Evolutionary conservation across 73 alveolate genomes (phyloP).

Genomic region (Paramecium tetraurelia): DNA sequence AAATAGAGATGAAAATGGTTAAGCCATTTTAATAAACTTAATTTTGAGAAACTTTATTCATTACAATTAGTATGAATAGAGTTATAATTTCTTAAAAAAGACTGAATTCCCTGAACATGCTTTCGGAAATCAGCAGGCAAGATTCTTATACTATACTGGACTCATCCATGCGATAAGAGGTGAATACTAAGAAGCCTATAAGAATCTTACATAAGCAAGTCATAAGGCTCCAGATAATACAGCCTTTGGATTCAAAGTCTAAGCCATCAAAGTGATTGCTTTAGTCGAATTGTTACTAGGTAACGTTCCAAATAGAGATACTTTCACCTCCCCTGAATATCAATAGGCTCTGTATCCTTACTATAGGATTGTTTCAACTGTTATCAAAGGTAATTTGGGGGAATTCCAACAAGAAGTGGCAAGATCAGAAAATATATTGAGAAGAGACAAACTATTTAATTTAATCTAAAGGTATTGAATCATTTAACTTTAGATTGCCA

Average conservation of each 20-base stretch:
- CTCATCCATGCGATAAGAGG: slow-evolving; percentile 92
- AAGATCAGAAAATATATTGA: slow-evolving; percentile 70
- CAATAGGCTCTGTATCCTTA: slow-evolving; percentile 84
- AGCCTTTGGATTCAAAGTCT: slow-evolving; percentile 90
- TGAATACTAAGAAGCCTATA: slow-evolving; percentile 92
- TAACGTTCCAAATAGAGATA: slow-evolving; percentile 90
- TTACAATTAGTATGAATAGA: slow-evolving; percentile 84
- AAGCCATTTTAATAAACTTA: slow-evolving; percentile 89
- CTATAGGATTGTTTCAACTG: slow-evolving; percentile 80
- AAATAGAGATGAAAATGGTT: slow-evolving; percentile 47
- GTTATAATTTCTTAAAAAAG: slow-evolving; percentile 82
- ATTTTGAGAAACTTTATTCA: slow-evolving; percentile 88
- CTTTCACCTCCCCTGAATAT: slow-evolving; percentile 77
- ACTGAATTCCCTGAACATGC: slow-evolving; percentile 91
- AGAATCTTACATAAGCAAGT: slow-evolving; percentile 84
- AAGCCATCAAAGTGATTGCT: slow-evolving; percentile 83
- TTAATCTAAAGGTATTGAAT: slow-evolving; percentile 77
- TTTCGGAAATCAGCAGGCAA: slow-evolving; percentile 82
- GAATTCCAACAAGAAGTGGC: slow-evolving; percentile 79
- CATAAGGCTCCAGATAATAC: slow-evolving; percentile 96
- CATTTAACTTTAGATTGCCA: not conserved
- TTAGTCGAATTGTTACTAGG: slow-evolving; percentile 94
- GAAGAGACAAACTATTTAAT: slow-evolving; percentile 82
- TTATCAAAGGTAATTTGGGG: slow-evolving; percentile 91
- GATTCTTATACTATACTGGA: slow-evolving; percentile 92